Evolutionary conservation across 345 rosid species (phyloP), one percentile per base, ranked within the genome.

Genomic region (Bruguiera gymnorhiza): DNA sequence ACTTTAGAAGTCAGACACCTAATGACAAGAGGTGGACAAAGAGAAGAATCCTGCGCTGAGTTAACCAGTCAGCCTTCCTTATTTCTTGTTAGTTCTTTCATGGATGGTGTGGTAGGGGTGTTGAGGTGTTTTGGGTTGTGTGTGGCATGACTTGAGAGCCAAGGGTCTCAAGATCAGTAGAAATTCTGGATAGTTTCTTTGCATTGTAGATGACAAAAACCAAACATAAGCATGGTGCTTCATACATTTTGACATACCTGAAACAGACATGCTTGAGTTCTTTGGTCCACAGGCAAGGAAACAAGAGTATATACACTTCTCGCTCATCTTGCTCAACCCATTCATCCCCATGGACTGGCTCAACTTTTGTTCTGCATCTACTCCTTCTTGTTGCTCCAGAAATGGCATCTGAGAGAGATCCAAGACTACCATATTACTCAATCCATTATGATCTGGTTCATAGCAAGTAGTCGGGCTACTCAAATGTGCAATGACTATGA

Each of bases 231-330:
- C 18, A 43, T 43, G 3, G 50, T 43, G 13, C 50, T 43, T 43
- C 3, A 43, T 43, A 43, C 50, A 43, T 43, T 43, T 3, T 43
- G 15, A 43, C 48, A 51, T 72, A 74, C 81, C 79, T 78, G 69
- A 81, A 71, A 48, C 68, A 77, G 27, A 77, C 74, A 26, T 74
- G 77, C 68, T 68, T 72, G 15, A 75, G 72, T 60, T 72, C 78
- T 51, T 75, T 77, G 62, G 67, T 75, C 78, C 21, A 67, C 70
- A 15, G 78, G 77, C 68, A 62, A 63, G 54, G 71, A 71, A 23
- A 68, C 62, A 70, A 76, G 75, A 43, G 74, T 73, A 70, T 65
- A 37, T 66, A 76, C 20, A 76, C 65, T n/a, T 74, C 78, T 9
- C 63, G 73, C 63, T 68, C 78, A 62, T 53, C 69, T 67, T 75